These are phyloP conservation scores for Nissolia schottii DNA, from an alignment of 306 rosid species.

Conservation along the genomic window DNA sequence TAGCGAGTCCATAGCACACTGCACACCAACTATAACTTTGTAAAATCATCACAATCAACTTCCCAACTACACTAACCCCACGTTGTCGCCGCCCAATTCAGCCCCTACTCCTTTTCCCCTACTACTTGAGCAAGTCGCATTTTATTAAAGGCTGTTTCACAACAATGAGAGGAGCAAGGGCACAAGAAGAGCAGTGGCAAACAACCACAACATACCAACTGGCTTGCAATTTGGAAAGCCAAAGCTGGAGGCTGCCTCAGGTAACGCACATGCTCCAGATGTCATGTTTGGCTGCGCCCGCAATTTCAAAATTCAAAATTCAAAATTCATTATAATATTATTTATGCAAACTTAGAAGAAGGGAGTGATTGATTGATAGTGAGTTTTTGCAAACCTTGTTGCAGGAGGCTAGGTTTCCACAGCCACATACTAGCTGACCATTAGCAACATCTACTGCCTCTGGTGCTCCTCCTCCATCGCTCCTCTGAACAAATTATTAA, in stretches of 20 bases:
- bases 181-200: constrained; percentile 21
- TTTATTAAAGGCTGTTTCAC: neutral
- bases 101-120: neutral
- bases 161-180: constrained; percentile 25
- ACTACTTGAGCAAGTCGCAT: neutral
- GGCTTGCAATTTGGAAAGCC: constrained; percentile 29
- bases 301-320: too few relatives aligned
- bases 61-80: too few relatives aligned
- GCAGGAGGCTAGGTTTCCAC: constrained; percentile 57
- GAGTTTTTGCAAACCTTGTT: constrained; percentile 47
- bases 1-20: neutral
- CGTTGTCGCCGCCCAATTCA: neutral
- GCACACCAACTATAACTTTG: neutral
- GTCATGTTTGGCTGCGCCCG: constrained; percentile 59
- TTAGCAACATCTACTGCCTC: constrained; percentile 58
- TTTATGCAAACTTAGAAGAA: neutral
- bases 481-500: constrained; percentile 44
- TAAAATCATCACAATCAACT: constrained; percentile 8
- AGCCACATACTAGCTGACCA: constrained; percentile 66
- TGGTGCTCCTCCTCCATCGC: constrained; percentile 76
- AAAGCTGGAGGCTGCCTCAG: constrained; percentile 39
- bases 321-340: neutral
- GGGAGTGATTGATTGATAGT: neutral
- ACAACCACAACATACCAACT: constrained; percentile 22
- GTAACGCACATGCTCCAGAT: constrained; percentile 50